phyloP scores from a whole-genome alignment of 345 rosid genomes.

The Turritis glabra region DNA sequence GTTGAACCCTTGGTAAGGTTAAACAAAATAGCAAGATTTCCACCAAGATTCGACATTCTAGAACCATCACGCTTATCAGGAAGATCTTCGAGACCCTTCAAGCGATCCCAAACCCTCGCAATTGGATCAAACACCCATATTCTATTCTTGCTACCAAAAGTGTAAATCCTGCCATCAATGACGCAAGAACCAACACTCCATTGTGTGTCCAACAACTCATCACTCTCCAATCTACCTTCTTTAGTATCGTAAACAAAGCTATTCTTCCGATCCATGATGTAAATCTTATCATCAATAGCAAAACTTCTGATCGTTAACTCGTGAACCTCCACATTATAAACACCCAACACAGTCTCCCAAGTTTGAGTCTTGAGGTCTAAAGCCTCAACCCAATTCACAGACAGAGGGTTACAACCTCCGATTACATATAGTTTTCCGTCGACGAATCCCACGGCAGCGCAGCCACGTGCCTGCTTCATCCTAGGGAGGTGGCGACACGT shows the following conservation, averaged over 20 bases:
- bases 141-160: slow-evolving; percentile 59
- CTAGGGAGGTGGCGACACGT: slow-evolving; percentile 4
- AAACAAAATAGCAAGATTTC: slow-evolving; percentile 72
- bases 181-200: slow-evolving; percentile 85
- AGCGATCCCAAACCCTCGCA: slow-evolving; percentile 51
- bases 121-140: slow-evolving; percentile 53
- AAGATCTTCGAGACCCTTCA: slow-evolving; percentile 55
- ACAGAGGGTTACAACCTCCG: slow-evolving; percentile 58
- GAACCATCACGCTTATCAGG: slow-evolving; percentile 50
- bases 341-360: slow-evolving; percentile 40
- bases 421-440: slow-evolving; percentile 60
- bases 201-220: slow-evolving; percentile 34
- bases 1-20: slow-evolving; percentile 22
- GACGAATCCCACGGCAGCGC: slow-evolving; percentile 47
- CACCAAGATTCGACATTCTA: slow-evolving; percentile 42
- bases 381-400: slow-evolving; percentile 61
- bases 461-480: slow-evolving; percentile 28
- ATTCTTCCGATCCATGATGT: slow-evolving; percentile 7
- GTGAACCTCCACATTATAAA: neutral
- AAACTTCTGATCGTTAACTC: slow-evolving; percentile 16
- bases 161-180: slow-evolving; percentile 56
- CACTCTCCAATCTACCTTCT: slow-evolving; percentile 48
- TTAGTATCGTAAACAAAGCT: slow-evolving; percentile 49
- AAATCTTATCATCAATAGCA: slow-evolving; percentile 13
- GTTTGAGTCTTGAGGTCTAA: slow-evolving; percentile 46